Evolutionary conservation across 1,139 yeast genomes (phyloP).

Genomic region (Casaregolazyma suthepensis): DNA sequence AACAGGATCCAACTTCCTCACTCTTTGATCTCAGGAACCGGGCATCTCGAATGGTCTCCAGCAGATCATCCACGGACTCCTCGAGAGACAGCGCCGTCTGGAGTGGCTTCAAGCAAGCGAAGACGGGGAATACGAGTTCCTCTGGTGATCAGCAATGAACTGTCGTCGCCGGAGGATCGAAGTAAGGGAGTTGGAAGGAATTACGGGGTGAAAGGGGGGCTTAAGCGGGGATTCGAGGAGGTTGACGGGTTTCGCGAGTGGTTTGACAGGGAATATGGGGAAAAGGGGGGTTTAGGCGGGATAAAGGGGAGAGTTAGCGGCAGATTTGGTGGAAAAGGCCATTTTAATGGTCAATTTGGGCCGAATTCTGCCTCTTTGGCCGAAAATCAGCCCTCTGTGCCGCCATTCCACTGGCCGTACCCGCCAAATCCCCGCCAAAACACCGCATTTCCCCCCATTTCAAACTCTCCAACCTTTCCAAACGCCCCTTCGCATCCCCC

Average conservation of each 20-base stretch:
- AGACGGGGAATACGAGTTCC: not conserved
- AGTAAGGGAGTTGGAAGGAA: not conserved
- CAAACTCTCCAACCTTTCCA: too few species aligned
- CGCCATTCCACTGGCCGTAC: too few species aligned
- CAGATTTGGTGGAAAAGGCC: not conserved
- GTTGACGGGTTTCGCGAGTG: not conserved
- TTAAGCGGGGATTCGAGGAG: not conserved
- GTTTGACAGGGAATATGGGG: not conserved
- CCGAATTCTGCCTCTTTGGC: too few species aligned
- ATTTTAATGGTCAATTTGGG: too few species aligned
- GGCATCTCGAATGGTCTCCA: not conserved
- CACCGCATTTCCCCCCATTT: too few species aligned
- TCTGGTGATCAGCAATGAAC: not conserved
- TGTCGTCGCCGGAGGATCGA: not conserved
- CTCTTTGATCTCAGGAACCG: not conserved
- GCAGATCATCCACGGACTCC: not conserved
- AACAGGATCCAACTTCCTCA: not conserved
- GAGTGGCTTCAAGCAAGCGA: not conserved
- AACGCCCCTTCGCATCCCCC: not conserved
- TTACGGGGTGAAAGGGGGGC: too few species aligned
- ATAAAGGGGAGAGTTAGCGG: too few species aligned
- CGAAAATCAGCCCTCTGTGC: too few species aligned
- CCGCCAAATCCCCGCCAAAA: too few species aligned
- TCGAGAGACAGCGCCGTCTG: not conserved
- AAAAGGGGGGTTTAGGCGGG: too few species aligned